Percentiles rank a stretch among this genome's conserved stretches.
These are phyloP conservation scores for Penicillium argentinense DNA, from an alignment of 495 filamentous ascomycete species.

Conservation along the genomic window DNA sequence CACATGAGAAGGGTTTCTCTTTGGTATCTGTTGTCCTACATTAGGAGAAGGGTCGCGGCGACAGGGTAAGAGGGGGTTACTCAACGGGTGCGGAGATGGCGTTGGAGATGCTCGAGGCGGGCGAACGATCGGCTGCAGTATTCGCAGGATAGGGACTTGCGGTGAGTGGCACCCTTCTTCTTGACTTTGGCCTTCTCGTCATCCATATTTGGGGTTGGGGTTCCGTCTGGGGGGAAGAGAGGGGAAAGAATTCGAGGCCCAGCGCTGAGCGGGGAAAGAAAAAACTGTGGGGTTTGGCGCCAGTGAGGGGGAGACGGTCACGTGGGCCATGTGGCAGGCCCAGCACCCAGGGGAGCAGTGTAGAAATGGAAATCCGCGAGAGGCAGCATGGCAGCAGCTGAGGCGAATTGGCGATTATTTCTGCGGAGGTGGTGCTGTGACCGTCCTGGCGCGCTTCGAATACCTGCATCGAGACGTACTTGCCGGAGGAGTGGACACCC, in stretches of 20 bases:
- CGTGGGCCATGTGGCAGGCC: too few species aligned
- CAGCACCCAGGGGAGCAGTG: too few species aligned
- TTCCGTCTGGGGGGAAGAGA: constrained; percentile 32
- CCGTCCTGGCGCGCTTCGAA: too few species aligned
- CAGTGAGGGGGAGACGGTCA: constrained; percentile 34
- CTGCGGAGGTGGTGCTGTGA: too few species aligned
- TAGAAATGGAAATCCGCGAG: too few species aligned
- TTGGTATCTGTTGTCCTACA: constrained; percentile 45
- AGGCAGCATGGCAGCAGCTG: too few species aligned
- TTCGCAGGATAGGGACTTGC: constrained; percentile 49
- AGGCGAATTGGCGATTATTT: too few species aligned
- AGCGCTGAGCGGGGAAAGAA: constrained; percentile 30
- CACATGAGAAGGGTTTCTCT: constrained; percentile 56
- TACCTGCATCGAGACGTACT: too few species aligned
- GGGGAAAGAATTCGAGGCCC: constrained; percentile 31
- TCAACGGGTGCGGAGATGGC: constrained; percentile 57
- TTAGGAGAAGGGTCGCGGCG: constrained; percentile 22
- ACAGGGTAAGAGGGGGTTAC: constrained; percentile 33
- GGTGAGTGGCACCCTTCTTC: constrained; percentile 45
- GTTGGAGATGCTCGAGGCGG: constrained; percentile 53
- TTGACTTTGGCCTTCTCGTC: constrained; percentile 46
- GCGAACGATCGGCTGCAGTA: constrained; percentile 53
- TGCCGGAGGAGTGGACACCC: not conserved
- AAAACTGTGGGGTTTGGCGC: constrained; percentile 42
- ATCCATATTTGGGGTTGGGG: constrained; percentile 41